A percentile compares a stretch with the other conserved stretches of the same genome.
Conservation (phyloP, 257 asterid species). For the Solanum ahanhuiri region DNA sequence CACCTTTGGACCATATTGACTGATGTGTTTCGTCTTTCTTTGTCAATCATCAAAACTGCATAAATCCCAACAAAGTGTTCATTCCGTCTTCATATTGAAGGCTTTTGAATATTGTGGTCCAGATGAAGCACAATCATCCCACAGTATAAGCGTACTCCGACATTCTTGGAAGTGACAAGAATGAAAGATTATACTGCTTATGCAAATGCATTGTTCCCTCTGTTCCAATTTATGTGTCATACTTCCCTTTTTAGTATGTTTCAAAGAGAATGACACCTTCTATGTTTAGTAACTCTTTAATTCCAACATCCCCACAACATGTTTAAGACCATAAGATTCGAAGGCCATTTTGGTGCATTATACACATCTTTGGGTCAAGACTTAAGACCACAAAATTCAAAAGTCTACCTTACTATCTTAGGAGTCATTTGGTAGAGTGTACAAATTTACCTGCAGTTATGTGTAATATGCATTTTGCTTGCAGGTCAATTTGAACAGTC, state of each 20-base stretch:
- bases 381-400: neutral
- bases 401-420: neutral
- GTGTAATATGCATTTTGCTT: neutral
- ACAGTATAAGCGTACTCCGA: neutral
- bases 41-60: too few relatives aligned
- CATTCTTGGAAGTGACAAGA: neutral
- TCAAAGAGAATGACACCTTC: neutral
- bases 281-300: neutral
- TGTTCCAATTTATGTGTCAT: neutral
- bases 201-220: neutral
- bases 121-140: neutral
- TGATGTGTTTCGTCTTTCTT: too few relatives aligned
- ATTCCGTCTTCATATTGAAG: too few relatives aligned
- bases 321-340: neutral
- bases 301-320: neutral
- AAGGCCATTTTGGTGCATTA: neutral
- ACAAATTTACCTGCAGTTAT: neutral
- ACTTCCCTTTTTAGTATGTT: neutral
- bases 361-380: neutral
- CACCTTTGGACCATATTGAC: too few relatives aligned
- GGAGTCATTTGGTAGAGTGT: neutral
- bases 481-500: neutral
- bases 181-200: neutral
- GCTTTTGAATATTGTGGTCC: neutral
- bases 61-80: too few relatives aligned